Percentiles rank a stretch among this genome's conserved stretches.
Conservation (phyloP, 768 basidiomycete species). For the Kwoniella shandongensis region DNA sequence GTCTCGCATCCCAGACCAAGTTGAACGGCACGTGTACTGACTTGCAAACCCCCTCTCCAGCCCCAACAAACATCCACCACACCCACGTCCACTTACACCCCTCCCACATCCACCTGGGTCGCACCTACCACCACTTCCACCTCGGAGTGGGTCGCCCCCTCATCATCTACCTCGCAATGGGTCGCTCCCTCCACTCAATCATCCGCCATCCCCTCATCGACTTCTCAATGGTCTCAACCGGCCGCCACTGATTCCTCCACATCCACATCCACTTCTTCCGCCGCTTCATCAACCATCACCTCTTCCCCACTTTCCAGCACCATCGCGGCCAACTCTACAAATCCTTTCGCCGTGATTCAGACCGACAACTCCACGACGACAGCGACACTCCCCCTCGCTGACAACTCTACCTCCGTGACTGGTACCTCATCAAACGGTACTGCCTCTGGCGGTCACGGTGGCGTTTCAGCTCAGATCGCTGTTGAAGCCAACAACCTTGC, state of each 20-base stretch:
- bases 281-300: slow-evolving; percentile 6
- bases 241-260: slow-evolving; percentile 28
- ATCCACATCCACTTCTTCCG: slow-evolving; percentile 23
- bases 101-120: slow-evolving; percentile 22
- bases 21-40: slow-evolving; percentile 1
- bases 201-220: slow-evolving; percentile 13
- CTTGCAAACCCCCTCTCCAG: neutral
- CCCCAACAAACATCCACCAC: slow-evolving; percentile 13
- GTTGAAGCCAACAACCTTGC: slow-evolving; percentile 29
- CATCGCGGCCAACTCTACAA: slow-evolving; percentile 24
- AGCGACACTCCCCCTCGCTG: slow-evolving; percentile 5
- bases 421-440: neutral
- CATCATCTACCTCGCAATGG: neutral
- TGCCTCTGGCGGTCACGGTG: neutral
- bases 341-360: slow-evolving; percentile 33
- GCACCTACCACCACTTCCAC: slow-evolving; percentile 22
- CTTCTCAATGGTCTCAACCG: slow-evolving; percentile 33
- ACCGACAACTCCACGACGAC: slow-evolving; percentile 19
- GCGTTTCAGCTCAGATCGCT: neutral
- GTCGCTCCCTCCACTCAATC: slow-evolving; percentile 9
- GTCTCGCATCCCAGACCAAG: neutral
- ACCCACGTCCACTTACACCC: slow-evolving; percentile 5
- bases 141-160: slow-evolving; percentile 7
- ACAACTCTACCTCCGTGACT: slow-evolving; percentile 7
- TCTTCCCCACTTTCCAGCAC: slow-evolving; percentile 13